A percentile compares a stretch with the other conserved stretches of the same genome.
Evolutionary conservation across 805 yeast genomes (phyloP).

Genomic region (Nakazawaea ishiwadae): DNA sequence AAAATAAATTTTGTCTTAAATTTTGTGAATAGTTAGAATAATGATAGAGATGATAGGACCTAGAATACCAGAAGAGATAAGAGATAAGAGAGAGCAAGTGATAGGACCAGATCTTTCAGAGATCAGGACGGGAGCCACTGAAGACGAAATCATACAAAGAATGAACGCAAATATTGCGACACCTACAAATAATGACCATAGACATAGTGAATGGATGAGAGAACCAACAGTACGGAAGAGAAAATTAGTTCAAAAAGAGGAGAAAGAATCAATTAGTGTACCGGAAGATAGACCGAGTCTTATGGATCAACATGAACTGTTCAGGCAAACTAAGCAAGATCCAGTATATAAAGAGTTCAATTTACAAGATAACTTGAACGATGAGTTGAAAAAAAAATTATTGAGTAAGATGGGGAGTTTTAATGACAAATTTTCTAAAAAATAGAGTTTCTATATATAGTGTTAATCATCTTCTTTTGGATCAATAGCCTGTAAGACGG

Average conservation of each 20-base stretch:
- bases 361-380: slow-evolving; percentile 19
- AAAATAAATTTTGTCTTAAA: too few species aligned
- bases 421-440: slow-evolving; percentile 11
- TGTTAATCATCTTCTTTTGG: slow-evolving; percentile 9
- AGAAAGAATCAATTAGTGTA: background rate
- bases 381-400: slow-evolving; percentile 22
- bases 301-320: slow-evolving; percentile 4
- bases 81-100: slow-evolving; percentile 17
- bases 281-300: background rate
- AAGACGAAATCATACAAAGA: background rate
- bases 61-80: slow-evolving; percentile 18
- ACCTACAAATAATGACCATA: background rate
- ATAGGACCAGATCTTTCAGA: background rate
- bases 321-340: background rate
- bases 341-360: slow-evolving; percentile 17
- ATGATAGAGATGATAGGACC: slow-evolving; percentile 18
- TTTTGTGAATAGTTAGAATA: background rate
- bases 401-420: slow-evolving; percentile 14
- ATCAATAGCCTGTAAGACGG: slow-evolving; percentile 17
- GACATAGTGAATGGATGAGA: background rate
- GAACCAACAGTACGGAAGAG: background rate
- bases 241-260: background rate
- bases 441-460: background rate
- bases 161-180: background rate
- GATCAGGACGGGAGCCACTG: background rate